phyloP scores from a whole-genome alignment of 2,329 filamentous ascomycete genomes.

The Didymella sp. region DNA sequence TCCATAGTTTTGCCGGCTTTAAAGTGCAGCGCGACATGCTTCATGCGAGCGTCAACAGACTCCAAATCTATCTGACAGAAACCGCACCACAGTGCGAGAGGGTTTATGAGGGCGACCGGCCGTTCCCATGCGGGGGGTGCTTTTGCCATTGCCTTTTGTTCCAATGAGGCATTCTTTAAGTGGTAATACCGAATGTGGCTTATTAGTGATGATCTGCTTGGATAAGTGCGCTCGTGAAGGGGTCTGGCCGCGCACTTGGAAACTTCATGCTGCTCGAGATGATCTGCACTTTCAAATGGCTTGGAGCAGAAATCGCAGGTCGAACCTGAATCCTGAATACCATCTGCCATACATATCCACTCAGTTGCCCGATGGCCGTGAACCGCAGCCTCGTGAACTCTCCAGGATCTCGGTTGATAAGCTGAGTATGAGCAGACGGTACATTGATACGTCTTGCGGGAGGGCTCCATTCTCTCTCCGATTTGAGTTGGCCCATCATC shows the following conservation, averaged over 20 bases:
- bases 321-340: background rate
- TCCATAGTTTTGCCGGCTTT: background rate
- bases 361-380: background rate
- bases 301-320: background rate
- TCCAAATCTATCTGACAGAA: background rate
- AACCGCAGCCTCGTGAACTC: background rate
- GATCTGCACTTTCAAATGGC: background rate
- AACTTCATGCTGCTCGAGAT: background rate
- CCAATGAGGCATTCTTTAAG: background rate
- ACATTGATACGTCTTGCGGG: background rate
- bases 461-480: background rate
- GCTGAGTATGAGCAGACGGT: background rate
- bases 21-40: background rate
- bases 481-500: background rate
- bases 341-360: background rate
- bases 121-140: background rate
- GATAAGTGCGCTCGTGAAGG: background rate
- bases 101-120: background rate
- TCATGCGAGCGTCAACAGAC: background rate
- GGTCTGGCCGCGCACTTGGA: background rate
- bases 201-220: background rate
- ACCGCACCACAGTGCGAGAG: background rate
- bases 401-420: background rate
- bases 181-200: background rate
- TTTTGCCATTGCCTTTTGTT: background rate